These are phyloP conservation scores for Eucalyptus cloeziana DNA, from an alignment of 345 rosid genomes.

Conservation along the genomic window DNA sequence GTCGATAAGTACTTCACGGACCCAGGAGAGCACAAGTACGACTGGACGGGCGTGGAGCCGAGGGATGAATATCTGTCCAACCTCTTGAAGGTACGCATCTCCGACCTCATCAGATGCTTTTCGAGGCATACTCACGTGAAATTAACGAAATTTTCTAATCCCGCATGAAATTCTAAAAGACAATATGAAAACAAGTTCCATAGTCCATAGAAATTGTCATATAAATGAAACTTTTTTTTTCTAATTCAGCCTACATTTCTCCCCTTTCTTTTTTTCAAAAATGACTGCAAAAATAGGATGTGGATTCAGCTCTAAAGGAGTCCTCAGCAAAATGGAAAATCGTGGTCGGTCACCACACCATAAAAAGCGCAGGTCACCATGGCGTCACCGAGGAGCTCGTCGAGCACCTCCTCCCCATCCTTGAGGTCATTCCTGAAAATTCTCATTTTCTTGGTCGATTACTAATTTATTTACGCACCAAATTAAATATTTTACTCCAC, in stretches of 20 bases:
- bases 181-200: not conserved
- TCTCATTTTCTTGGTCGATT: not conserved
- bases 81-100: constrained; percentile 19
- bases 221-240: not conserved
- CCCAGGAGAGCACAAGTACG: constrained; percentile 33
- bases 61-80: constrained; percentile 27
- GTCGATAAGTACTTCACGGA: constrained; percentile 40
- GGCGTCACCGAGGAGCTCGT: constrained; percentile 46
- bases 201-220: not conserved
- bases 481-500: not conserved
- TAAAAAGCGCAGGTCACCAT: constrained; percentile 62
- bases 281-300: constrained; percentile 3
- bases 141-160: not conserved
- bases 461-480: not conserved
- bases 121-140: not conserved
- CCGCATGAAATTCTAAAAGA: not conserved
- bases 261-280: not conserved
- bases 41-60: constrained; percentile 52
- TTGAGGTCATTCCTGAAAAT: constrained; percentile 22
- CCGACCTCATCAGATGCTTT: not conserved
- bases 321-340: constrained; percentile 38
- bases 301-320: constrained; percentile 20
- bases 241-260: not conserved
- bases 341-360: constrained; percentile 78
- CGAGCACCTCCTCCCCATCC: constrained; percentile 41